Base-by-base conservation (phyloP, 2,329 filamentous ascomycete genomes). In the Harringtonia aguacate region DNA sequence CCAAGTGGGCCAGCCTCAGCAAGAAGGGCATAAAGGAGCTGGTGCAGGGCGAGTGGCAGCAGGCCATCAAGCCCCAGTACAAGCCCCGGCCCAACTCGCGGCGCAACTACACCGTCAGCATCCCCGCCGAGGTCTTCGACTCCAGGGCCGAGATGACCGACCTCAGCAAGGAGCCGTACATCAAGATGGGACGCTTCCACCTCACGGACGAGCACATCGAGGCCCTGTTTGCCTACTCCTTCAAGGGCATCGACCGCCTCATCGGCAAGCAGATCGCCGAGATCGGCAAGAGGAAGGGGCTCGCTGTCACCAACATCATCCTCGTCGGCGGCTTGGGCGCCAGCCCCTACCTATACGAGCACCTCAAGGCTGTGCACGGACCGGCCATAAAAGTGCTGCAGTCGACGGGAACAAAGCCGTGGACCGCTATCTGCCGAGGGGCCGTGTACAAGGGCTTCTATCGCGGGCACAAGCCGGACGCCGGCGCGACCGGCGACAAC, bases 401-500 rank as follows among this genome's bases (percentile, higher is more conserved):
- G 48, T 66, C 68, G 3, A 39, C 44, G 4, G 47, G 47, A n/a
- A 42, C 34, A 10, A 46, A 46, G 24, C 44, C 47, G 18, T 75
- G 71, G 71, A 61, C 62, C 3, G 67, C 71, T 3, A 67, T 75
- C 8, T 69, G 70, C 5, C 67, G 67, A 22, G 72, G 72, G 6
- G 72, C 72, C 12, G 67, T 68, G 4, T 68, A 71, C 60, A 70
- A 68, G 52, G 47, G 47, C 38, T 44, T 39, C 27, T 46, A 46
- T 36, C 27, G 39, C n/a, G 21, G 30, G 17, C 35, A 42, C n/a
- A 20, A 33, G 29, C n/a, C 37, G 13, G 44, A 22, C n/a, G 22
- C 5, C 15, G 30, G 30, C 30, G 30, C 30, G 30, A 13, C 8
- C 30, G 30, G 15, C 15, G 30, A 46, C 36, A 40, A 27, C 44